Percentiles rank a stretch among this genome's conserved stretches.
Evolutionary conservation across 2,329 filamentous ascomycete genomes (phyloP).

Genomic region (Penicillium sp.): DNA sequence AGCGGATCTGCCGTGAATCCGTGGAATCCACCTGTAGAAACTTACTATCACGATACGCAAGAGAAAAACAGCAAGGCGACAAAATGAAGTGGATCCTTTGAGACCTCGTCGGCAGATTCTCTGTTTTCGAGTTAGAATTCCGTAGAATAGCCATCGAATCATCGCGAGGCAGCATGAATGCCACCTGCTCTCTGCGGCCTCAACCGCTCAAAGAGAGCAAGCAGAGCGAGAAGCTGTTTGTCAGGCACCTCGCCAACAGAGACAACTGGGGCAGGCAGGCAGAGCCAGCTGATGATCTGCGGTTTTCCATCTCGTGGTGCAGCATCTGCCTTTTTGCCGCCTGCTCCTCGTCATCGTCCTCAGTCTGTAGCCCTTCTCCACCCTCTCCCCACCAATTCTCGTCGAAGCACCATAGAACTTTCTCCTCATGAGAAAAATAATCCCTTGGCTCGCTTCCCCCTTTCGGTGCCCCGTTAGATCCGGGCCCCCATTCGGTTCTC

Average conservation of each 20-base stretch:
- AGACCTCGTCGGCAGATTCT: background rate
- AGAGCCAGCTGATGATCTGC: slow-evolving; percentile 5
- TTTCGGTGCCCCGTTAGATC: slow-evolving; percentile 31
- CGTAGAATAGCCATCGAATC: slow-evolving; percentile 12
- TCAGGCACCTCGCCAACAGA: background rate
- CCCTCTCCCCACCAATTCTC: slow-evolving; percentile 8
- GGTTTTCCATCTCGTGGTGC: background rate
- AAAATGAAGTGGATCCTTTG: background rate
- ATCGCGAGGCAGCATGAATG: background rate
- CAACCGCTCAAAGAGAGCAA: background rate
- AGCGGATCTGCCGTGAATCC: slow-evolving; percentile 14
- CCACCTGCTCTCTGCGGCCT: background rate
- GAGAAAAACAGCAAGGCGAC: background rate
- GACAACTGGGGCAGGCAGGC: background rate
- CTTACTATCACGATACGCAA: slow-evolving; percentile 5
- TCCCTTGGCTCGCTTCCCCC: slow-evolving; percentile 26
- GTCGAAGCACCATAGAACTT: slow-evolving; percentile 27
- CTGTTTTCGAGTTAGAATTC: background rate
- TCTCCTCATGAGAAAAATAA: slow-evolving; percentile 8
- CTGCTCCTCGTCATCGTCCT: slow-evolving; percentile 2
- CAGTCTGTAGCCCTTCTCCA: background rate
- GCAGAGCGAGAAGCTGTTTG: background rate
- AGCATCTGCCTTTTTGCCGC: background rate
- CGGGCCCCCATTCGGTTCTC: slow-evolving; percentile 36
- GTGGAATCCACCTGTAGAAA: slow-evolving; percentile 9